Percentiles rank a stretch among this genome's conserved stretches.
Evolutionary conservation across 345 rosid genomes (phyloP).

Genomic region (Gossypium bickii): DNA sequence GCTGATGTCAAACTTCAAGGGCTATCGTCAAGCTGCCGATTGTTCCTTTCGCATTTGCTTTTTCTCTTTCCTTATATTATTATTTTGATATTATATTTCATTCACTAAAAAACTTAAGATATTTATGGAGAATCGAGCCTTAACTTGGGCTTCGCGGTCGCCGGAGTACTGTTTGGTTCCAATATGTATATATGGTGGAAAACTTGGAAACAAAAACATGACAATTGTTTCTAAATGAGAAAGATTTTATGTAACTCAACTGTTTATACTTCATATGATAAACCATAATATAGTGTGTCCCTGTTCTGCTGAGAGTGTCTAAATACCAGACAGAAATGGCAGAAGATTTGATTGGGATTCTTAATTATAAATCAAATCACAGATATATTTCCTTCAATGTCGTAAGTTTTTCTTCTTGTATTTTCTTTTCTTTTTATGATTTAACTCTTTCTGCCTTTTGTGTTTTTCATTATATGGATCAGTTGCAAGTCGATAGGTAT

Average conservation of each 20-base stretch:
- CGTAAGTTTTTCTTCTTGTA: not conserved
- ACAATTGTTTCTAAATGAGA: too few relatives aligned
- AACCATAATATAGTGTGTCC: too few relatives aligned
- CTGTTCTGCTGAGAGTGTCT: not conserved
- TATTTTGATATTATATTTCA: not conserved
- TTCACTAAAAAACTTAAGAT: not conserved
- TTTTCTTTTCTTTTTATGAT: not conserved
- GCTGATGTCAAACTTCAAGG: constrained; percentile 14
- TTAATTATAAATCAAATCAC: not conserved
- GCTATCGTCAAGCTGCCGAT: constrained; percentile 19
- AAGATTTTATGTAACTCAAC: too few relatives aligned
- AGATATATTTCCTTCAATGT: not conserved
- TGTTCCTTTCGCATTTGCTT: constrained; percentile 31
- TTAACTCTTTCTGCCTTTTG: not conserved
- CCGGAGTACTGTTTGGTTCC: too few relatives aligned
- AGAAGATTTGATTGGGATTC: not conserved
- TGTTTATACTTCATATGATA: too few relatives aligned
- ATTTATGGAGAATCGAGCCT: not conserved
- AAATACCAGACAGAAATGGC: not conserved
- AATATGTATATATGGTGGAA: too few relatives aligned
- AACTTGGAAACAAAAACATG: too few relatives aligned
- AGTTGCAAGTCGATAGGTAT: not conserved
- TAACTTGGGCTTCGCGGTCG: too few relatives aligned
- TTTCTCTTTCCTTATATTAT: not conserved
- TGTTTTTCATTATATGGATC: not conserved